These are phyloP conservation scores for Yamadazyma sp. DNA, from an alignment of 805 yeast genomes.

Conservation along the genomic window DNA sequence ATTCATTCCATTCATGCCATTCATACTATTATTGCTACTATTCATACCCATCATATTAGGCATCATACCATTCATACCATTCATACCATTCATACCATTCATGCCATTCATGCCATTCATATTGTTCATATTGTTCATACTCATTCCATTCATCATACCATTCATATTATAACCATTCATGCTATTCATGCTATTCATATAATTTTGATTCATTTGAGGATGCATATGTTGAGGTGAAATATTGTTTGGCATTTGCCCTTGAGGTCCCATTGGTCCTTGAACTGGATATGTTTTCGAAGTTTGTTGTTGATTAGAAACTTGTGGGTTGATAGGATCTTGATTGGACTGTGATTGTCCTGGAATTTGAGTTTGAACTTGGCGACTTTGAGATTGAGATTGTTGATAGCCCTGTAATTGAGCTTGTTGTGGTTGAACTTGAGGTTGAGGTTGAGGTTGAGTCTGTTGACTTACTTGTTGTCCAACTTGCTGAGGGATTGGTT, in stretches of 20 bases:
- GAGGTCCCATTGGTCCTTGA: not conserved
- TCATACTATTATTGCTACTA: constrained; percentile 8
- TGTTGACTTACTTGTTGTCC: not conserved
- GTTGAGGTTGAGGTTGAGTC: not conserved
- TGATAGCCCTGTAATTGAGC: not conserved
- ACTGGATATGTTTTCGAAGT: not conserved
- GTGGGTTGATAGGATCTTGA: constrained; percentile 2
- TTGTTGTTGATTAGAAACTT: not conserved
- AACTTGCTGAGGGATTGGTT: constrained; percentile 3
- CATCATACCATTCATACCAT: constrained; percentile 2
- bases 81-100: constrained; percentile 7
- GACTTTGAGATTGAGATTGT: constrained; percentile 8
- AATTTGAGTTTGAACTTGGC: constrained; percentile 5
- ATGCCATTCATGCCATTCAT: constrained; percentile 9
- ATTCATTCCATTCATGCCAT: constrained; percentile 10
- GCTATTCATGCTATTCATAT: constrained; percentile 3
- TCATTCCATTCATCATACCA: not conserved
- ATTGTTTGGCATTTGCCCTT: not conserved
- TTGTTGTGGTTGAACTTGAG: not conserved
- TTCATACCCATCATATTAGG: constrained; percentile 8
- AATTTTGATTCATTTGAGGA: not conserved
- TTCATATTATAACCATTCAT: constrained; percentile 1
- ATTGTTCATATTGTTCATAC: constrained; percentile 2
- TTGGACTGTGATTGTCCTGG: constrained; percentile 6
- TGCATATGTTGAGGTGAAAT: not conserved